These are phyloP conservation scores for Monosporascus cannonballus DNA, from an alignment of 2,329 filamentous ascomycete genomes.

Conservation along the genomic window DNA sequence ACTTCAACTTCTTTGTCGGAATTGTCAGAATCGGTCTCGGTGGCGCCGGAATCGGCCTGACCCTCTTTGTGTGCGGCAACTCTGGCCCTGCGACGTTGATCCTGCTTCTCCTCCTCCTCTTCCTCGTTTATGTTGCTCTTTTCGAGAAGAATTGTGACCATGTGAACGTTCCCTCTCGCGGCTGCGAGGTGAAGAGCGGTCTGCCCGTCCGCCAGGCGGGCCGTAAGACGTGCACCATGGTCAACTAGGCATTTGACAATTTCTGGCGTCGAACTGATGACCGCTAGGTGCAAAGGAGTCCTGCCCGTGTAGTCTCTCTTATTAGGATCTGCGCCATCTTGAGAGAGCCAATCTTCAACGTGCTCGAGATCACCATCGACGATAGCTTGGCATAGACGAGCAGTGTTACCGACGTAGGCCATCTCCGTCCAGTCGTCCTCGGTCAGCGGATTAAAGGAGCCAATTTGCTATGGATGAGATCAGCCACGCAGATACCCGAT, in stretches of 20 bases:
- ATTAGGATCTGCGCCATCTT: conserved; percentile 66
- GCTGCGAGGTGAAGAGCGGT: conserved; percentile 81
- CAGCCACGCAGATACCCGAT: conserved; percentile 1
- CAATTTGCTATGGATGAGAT: conserved; percentile 37
- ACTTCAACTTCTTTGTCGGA: conserved; percentile 26
- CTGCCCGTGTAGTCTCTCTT: conserved; percentile 72
- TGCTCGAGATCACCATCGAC: conserved; percentile 65
- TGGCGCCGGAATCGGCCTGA: conserved; percentile 8
- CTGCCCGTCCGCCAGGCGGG: conserved; percentile 70
- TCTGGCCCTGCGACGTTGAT: conserved; percentile 37
- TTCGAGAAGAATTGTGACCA: conserved; percentile 65
- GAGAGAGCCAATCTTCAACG: conserved; percentile 62
- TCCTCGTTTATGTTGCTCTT: conserved; percentile 72
- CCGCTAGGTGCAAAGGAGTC: conserved; percentile 72
- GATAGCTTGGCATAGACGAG: conserved; percentile 73
- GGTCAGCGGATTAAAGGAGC: conserved; percentile 72
- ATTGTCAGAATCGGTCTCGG: conserved; percentile 11
- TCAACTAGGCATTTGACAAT: conserved; percentile 68
- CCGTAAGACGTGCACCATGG: conserved; percentile 64
- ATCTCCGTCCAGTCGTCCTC: conserved; percentile 86
- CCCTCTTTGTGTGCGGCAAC: conserved; percentile 20
- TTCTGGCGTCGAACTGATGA: conserved; percentile 59
- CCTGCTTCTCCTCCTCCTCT: conserved; percentile 53
- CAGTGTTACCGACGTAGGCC: conserved; percentile 80
- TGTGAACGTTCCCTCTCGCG: conserved; percentile 59